These are phyloP conservation scores for Stephania japonica DNA, from an alignment of 164 flowering plant species.

Conservation along the genomic window DNA sequence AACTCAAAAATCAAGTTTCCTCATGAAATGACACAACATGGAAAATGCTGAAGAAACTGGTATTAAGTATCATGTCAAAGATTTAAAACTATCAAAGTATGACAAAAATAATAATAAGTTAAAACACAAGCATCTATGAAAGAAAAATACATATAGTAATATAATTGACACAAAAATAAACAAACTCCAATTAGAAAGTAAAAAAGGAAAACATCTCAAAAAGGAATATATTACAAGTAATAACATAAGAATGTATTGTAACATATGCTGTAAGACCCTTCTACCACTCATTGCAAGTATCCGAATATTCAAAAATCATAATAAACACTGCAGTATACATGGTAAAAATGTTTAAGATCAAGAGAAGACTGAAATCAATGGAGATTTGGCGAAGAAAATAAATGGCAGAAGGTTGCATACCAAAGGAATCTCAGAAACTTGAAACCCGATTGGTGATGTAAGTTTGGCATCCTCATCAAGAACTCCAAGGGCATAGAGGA, in stretches of 20 bases:
- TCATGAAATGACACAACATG: too few relatives aligned
- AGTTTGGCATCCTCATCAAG: slow-evolving; percentile 97
- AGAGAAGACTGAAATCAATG: neutral
- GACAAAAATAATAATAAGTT: too few relatives aligned
- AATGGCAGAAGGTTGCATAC: slow-evolving; percentile 34
- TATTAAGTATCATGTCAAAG: too few relatives aligned
- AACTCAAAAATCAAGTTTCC: too few relatives aligned
- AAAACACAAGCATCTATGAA: too few relatives aligned
- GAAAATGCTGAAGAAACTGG: too few relatives aligned
- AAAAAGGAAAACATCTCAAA: neutral
- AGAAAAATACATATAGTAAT: too few relatives aligned
- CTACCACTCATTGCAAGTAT: neutral
- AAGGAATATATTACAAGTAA: neutral
- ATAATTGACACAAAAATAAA: too few relatives aligned
- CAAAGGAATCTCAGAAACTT: slow-evolving; percentile 89
- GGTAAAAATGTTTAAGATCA: neutral
- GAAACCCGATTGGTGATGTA: slow-evolving; percentile 91
- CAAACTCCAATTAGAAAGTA: neutral
- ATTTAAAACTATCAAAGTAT: too few relatives aligned
- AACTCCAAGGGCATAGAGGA: slow-evolving; percentile 82
- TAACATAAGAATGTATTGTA: neutral
- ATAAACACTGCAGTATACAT: neutral
- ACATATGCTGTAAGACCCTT: neutral
- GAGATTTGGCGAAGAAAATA: neutral
- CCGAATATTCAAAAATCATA: neutral